phyloP scores from a whole-genome alignment of 495 filamentous ascomycete species.

The Ascobolus immersus region DNA sequence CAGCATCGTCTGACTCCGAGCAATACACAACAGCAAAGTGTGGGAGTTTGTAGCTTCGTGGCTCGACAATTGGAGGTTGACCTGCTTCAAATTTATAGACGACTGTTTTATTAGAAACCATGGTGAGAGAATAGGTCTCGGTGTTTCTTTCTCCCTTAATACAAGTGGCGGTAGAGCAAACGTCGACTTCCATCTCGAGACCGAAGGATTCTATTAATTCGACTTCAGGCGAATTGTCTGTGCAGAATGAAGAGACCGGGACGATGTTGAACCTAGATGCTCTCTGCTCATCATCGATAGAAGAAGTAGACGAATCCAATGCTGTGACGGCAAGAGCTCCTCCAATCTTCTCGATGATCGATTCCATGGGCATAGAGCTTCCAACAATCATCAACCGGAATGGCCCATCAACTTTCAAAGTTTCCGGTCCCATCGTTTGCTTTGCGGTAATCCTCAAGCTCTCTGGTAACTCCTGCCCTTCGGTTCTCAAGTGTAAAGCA shows the following conservation, averaged over 20 bases:
- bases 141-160: constrained; percentile 20
- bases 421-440: constrained; percentile 43
- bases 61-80: too few species aligned
- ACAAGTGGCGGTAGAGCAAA: constrained; percentile 32
- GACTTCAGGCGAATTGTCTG: constrained; percentile 36
- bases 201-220: constrained; percentile 43
- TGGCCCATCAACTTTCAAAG: constrained; percentile 36
- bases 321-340: constrained; percentile 31
- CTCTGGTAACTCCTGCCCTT: constrained; percentile 15
- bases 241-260: constrained; percentile 44
- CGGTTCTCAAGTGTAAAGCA: constrained; percentile 17
- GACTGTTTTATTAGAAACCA: constrained; percentile 31
- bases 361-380: constrained; percentile 32
- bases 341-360: constrained; percentile 51
- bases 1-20: constrained; percentile 27
- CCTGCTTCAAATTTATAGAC: constrained; percentile 23
- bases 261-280: constrained; percentile 45
- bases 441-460: constrained; percentile 33
- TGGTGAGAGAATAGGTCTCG: constrained; percentile 26
- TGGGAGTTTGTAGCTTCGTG: constrained; percentile 42
- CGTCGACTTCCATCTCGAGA: constrained; percentile 47
- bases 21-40: constrained; percentile 47
- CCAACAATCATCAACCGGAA: constrained; percentile 48
- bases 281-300: constrained; percentile 21
- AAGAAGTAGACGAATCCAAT: constrained; percentile 21